Percentiles rank a stretch among this genome's conserved stretches.
These are phyloP conservation scores for Ananas comosus DNA, from an alignment of 176 grass and related monocot species.

Conservation along the genomic window DNA sequence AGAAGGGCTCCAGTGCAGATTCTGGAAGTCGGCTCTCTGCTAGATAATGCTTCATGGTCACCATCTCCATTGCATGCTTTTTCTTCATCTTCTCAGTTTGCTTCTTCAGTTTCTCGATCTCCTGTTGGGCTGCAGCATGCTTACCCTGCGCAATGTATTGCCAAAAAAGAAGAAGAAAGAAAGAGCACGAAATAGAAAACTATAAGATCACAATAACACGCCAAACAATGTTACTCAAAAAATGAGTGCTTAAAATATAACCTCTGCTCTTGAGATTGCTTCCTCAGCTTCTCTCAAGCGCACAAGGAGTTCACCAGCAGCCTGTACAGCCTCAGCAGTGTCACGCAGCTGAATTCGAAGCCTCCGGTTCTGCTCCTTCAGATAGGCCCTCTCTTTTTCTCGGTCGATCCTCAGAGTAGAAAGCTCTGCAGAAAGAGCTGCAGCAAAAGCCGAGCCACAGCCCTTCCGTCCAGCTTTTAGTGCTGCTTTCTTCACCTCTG, in stretches of 20 bases:
- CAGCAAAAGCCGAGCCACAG: constrained; percentile 74
- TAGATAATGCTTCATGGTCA: constrained; percentile 90
- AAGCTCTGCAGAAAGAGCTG: constrained; percentile 76
- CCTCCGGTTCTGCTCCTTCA: constrained; percentile 95
- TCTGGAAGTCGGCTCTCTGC: constrained; percentile 82
- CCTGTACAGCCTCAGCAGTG: constrained; percentile 93
- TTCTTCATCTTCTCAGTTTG: constrained; percentile 83
- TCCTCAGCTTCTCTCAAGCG: constrained; percentile 88
- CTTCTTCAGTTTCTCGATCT: constrained; percentile 77
- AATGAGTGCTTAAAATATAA: constrained; percentile 9
- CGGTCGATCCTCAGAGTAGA: constrained; percentile 83
- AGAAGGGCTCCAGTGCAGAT: constrained; percentile 59
- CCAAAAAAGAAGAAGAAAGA: too few relatives aligned
- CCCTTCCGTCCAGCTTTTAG: constrained; percentile 77
- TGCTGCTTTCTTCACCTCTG: constrained; percentile 76
- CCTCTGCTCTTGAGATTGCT: constrained; percentile 54
- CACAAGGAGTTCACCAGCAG: constrained; percentile 86
- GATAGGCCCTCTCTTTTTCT: constrained; percentile 67
- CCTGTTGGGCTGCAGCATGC: constrained; percentile 36
- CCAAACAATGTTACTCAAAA: neutral
- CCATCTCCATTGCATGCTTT: constrained; percentile 74
- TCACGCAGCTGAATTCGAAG: constrained; percentile 88
- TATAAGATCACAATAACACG: constrained; percentile 8
- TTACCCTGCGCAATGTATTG: constrained; percentile 36
- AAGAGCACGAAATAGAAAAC: neutral